A percentile compares a stretch with the other conserved stretches of the same genome.
phyloP scores from a whole-genome alignment of 495 filamentous ascomycete species.

The Astrocystis sublimbata region DNA sequence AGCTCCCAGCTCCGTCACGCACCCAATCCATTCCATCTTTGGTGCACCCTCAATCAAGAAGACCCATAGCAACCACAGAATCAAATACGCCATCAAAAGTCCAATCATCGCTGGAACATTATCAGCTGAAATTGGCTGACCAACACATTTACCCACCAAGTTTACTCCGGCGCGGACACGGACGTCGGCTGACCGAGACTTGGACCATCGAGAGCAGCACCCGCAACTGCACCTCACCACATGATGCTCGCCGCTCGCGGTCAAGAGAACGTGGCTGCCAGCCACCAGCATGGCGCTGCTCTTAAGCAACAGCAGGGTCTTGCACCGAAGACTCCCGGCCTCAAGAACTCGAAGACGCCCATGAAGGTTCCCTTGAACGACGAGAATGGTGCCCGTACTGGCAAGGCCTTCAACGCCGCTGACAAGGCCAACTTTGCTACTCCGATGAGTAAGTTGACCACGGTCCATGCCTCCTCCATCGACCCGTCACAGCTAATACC shows the following conservation, averaged over 20 bases:
- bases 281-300: constrained; percentile 72
- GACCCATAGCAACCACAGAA: constrained; percentile 17
- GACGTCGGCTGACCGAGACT: no score
- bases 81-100: constrained; percentile 11
- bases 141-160: not conserved
- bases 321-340: constrained; percentile 73
- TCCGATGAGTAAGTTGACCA: constrained; percentile 65
- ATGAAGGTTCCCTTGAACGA: constrained; percentile 82
- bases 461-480: not conserved
- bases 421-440: constrained; percentile 66
- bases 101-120: not conserved
- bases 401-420: constrained; percentile 55
- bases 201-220: not conserved
- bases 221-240: not conserved
- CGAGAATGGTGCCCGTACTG: constrained; percentile 65
- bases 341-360: constrained; percentile 77
- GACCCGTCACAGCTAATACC: constrained; percentile 34
- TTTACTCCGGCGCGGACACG: not conserved
- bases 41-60: constrained; percentile 9
- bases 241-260: constrained; percentile 77
- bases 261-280: constrained; percentile 84
- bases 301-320: constrained; percentile 70
- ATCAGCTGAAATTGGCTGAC: constrained; percentile 12
- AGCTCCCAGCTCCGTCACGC: not conserved
- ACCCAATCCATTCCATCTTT: not conserved